Evolutionary conservation across 1,284 basidiomycete genomes (phyloP).

Genomic region (Malassezia furfur): DNA sequence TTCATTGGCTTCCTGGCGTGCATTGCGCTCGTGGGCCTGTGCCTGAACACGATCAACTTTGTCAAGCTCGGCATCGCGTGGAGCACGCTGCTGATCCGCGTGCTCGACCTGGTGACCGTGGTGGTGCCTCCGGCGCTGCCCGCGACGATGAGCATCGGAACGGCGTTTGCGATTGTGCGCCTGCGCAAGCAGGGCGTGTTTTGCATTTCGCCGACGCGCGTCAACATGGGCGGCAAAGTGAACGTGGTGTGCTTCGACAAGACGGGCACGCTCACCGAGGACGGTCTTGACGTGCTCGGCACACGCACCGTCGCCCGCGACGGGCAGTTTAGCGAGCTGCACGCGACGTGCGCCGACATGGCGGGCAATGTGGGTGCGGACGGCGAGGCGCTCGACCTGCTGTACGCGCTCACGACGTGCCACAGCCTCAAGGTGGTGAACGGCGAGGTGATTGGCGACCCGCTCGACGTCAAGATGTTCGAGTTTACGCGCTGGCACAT

Average conservation of each 20-base stretch:
- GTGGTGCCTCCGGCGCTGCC: slow-evolving; percentile 96
- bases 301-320: slow-evolving; percentile 42
- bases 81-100: slow-evolving; percentile 83
- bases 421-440: slow-evolving; percentile 89
- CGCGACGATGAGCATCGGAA: slow-evolving; percentile 93
- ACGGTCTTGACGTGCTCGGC: slow-evolving; percentile 83
- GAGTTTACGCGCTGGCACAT: slow-evolving; percentile 91
- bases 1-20: slow-evolving; percentile 87
- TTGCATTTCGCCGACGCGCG: slow-evolving; percentile 91
- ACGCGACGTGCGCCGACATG: slow-evolving; percentile 76
- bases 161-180: slow-evolving; percentile 83
- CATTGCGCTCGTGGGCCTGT: slow-evolving; percentile 68
- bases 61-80: slow-evolving; percentile 70
- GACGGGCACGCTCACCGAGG: slow-evolving; percentile 95
- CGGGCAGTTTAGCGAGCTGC: slow-evolving; percentile 78
- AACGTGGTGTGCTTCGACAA: slow-evolving; percentile 99
- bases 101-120: slow-evolving; percentile 92
- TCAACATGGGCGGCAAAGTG: slow-evolving; percentile 92
- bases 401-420: slow-evolving; percentile 90
- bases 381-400: slow-evolving; percentile 57
- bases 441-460: slow-evolving; percentile 82
- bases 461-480: slow-evolving; percentile 79
- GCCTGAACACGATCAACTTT: slow-evolving; percentile 70
- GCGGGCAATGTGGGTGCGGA: slow-evolving; percentile 49
- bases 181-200: slow-evolving; percentile 82